Evolutionary conservation across 2,329 filamentous ascomycete species (phyloP), one percentile per base, ranked within the genome.

Genomic region (Clarireedia paspali): DNA sequence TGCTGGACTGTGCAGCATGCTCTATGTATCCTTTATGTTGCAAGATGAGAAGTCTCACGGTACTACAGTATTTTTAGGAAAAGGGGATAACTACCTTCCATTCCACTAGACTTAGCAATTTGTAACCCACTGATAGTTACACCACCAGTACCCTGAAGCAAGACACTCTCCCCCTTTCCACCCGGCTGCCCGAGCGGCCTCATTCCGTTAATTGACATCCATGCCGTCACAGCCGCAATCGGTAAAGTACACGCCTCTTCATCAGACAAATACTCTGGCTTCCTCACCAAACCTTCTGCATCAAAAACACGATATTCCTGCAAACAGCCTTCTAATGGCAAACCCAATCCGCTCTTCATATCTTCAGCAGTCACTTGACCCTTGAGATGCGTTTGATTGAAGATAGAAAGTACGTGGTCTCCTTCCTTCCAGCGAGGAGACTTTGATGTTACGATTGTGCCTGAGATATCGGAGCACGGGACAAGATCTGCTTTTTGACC

Each of bases 391-490:
- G 70, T 71, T 67, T 80, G 77, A 62, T 78, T 78, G 70, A 87
- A 89, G 51, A 80, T 86, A 20, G 79, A 79, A 55, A 87, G 75
- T 40, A 89, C 85, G n/a, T 83, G 80, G 56, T 87, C 80, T 57
- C 85, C 84, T 15, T 73, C 70, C 53, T 75, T 73, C 72, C 80
- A 81, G 5, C 72, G 71, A 2, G 70, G 66, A 9, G 74, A 71
- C n/a, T 17, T 74, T 67, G 36, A 80, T 14, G 75, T 68, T 2
- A 80, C 71, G 47, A 89, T 73, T 7, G 75, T 75, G 46, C 85
- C 86, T 70, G 83, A 86, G 76, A 86, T 87, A 69, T 89, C 86
- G 23, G 83, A 86, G 69, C 82, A 85, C 1, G 84, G 84, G 1
- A 88, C 81, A 10, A 61, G 53, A 17, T 57, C 45, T 14, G 61